Base-by-base conservation (phyloP, 768 basidiomycete genomes). In the Crassisporium funariophilum region DNA sequence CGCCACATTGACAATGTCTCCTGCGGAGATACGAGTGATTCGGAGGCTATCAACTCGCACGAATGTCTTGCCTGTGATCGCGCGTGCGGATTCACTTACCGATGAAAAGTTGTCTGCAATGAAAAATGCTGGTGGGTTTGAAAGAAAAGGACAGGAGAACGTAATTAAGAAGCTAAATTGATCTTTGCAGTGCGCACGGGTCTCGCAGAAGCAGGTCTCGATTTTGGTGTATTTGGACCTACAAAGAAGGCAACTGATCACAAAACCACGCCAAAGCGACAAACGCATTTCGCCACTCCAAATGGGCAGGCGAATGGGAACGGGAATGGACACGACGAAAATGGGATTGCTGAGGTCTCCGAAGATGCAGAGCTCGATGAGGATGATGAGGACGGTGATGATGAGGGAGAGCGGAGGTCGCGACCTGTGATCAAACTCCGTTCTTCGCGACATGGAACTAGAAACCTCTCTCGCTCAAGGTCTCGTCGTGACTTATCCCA, bases 21-120 rank as follows among this genome's bases (percentile, higher is more conserved):
- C 86, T 38, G 77, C 82, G 19, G 89, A 93, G 62, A 77, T 93
- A 54, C 81, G 82, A 41, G 87, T 91, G 56, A 84, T 94, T 56
- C 78, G 79, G 31, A 79, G 91, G 41, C 77, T 94, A 27, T 77
- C 87, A 16, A 74, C 76, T 16, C 83, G 90, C 46, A 77, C 79
- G 49, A 93, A 94, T 59, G 78, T 94, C 15, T 78, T 94, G 41
- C 91, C 91, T 37, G 81, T 93, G 42, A 78, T 94, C 53, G 86
- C 86, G 11, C 85, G 73, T 49, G 76, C 90, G 3, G 91, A 94
- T 65, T 89, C 88, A 29, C 74, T 94, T 50, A 93, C 91, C 27
- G 86, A 93, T 60, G 84, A 83, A 50, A 85, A 79, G 54, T 73
- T 94, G 46, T 66, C 67, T 35, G 78, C 80, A 36, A 75, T 91